Percentiles rank a stretch among this genome's conserved stretches.
These are phyloP conservation scores for Trichomonascaceae sp. DNA, from an alignment of 1,139 yeast genomes.

Conservation along the genomic window DNA sequence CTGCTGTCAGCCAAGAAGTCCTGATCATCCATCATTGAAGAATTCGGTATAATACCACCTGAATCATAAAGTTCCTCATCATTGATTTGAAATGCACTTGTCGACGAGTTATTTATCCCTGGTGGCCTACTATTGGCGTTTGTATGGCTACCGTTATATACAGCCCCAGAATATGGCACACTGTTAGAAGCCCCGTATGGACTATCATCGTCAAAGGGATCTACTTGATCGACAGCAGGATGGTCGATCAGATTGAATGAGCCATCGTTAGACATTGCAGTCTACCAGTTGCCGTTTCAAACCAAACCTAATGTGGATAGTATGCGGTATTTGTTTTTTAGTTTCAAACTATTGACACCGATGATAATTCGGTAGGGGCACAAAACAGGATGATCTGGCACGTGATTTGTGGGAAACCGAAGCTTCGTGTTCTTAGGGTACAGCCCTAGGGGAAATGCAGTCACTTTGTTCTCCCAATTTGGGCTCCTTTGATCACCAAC, in stretches of 20 bases:
- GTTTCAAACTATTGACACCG: background rate
- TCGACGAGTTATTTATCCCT: background rate
- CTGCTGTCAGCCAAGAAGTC: conserved; percentile 6
- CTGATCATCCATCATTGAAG: conserved; percentile 11
- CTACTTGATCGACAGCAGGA: conserved; percentile 9
- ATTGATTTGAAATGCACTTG: background rate
- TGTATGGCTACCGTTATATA: background rate
- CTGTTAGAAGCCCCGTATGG: conserved; percentile 5
- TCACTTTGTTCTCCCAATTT: background rate
- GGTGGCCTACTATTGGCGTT: background rate
- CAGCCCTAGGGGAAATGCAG: background rate
- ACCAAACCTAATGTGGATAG: background rate
- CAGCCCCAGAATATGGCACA: conserved; percentile 1
- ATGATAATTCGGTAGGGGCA: background rate
- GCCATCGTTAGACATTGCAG: conserved; percentile 9
- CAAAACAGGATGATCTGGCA: background rate
- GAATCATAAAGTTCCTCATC: conserved; percentile 4
- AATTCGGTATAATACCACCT: conserved; percentile 7
- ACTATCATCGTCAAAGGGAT: conserved; percentile 9
- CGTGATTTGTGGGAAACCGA: background rate
- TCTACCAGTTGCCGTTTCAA: background rate
- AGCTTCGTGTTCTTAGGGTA: background rate
- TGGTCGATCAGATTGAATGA: conserved; percentile 12
- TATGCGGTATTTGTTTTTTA: background rate
- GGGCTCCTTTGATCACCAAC: background rate